Evolutionary conservation across 495 filamentous ascomycete species (phyloP).

Genomic region (Friedmanniomyces simplex): DNA sequence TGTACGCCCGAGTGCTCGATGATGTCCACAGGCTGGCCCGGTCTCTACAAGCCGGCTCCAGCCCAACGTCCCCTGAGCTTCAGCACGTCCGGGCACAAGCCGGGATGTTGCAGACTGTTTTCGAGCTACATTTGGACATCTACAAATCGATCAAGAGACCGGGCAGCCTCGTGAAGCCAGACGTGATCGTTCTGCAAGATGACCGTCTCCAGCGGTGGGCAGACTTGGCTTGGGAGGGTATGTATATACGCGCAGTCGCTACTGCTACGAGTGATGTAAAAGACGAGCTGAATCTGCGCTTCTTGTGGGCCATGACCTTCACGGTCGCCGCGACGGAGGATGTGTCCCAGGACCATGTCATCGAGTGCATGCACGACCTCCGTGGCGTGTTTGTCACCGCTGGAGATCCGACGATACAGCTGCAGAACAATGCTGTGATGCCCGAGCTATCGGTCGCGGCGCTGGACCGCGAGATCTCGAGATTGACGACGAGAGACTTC

Average conservation of each 20-base stretch:
- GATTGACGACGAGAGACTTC: slow-evolving; percentile 90
- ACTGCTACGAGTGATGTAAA: slow-evolving; percentile 21
- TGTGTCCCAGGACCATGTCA: slow-evolving; percentile 60
- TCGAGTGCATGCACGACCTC: slow-evolving; percentile 70
- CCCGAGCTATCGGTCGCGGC: slow-evolving; percentile 72
- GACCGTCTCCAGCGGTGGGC: slow-evolving; percentile 69
- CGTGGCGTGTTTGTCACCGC: slow-evolving; percentile 39
- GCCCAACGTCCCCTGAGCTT: too few species aligned
- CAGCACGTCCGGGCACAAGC: too few species aligned
- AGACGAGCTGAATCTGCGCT: slow-evolving; percentile 47
- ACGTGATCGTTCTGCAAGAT: slow-evolving; percentile 49
- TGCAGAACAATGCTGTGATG: slow-evolving; percentile 83
- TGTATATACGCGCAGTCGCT: slow-evolving; percentile 25
- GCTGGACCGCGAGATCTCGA: slow-evolving; percentile 79
- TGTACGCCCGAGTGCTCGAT: slow-evolving; percentile 34
- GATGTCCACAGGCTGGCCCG: not conserved
- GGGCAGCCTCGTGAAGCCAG: slow-evolving; percentile 53
- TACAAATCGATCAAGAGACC: slow-evolving; percentile 68
- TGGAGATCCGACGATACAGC: slow-evolving; percentile 41
- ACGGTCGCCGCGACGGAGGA: slow-evolving; percentile 59
- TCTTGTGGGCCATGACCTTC: slow-evolving; percentile 78
- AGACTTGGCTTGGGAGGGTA: slow-evolving; percentile 53
- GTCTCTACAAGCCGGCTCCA: not conserved
- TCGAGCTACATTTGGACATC: slow-evolving; percentile 82
- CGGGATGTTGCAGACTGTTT: slow-evolving; percentile 57